phyloP scores from a whole-genome alignment of 257 asterid genomes.

The Misopates orontium region DNA sequence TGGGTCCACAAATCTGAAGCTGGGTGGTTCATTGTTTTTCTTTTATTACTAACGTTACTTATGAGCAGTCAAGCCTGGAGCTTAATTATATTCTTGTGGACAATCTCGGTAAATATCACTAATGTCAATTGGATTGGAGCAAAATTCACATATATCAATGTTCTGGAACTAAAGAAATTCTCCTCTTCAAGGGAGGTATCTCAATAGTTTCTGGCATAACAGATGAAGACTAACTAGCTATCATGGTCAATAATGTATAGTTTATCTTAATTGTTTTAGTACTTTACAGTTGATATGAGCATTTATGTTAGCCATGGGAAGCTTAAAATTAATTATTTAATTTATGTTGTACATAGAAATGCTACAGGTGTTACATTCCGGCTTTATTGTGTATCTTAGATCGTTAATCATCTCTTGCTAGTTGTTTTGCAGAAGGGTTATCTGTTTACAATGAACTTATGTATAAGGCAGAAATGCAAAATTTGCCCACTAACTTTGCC shows the following conservation, averaged over 20 bases:
- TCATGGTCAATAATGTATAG: constrained; percentile 4
- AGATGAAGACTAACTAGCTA: neutral
- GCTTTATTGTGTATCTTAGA: neutral
- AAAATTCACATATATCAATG: neutral
- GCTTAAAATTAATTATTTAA: neutral
- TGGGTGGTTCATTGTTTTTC: neutral
- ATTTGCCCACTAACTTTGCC: too few species aligned
- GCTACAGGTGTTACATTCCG: neutral
- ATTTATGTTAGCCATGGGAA: neutral
- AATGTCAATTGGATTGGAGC: constrained; percentile 10
- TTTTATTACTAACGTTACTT: neutral
- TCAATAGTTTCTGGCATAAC: neutral
- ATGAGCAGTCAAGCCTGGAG: neutral
- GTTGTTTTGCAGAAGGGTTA: neutral
- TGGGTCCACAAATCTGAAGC: neutral
- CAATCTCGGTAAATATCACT: neutral
- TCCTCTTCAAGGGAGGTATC: neutral
- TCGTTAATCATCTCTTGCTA: neutral
- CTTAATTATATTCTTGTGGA: constrained; percentile 5
- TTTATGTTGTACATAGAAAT: neutral
- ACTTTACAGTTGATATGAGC: neutral
- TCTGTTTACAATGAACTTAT: too few species aligned
- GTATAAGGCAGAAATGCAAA: too few species aligned
- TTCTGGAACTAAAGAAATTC: constrained; percentile 1
- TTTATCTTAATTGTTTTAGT: constrained; percentile 17